These are phyloP conservation scores for Dichotomopilus funicola DNA, from an alignment of 2,329 filamentous ascomycete species.

Conservation along the genomic window DNA sequence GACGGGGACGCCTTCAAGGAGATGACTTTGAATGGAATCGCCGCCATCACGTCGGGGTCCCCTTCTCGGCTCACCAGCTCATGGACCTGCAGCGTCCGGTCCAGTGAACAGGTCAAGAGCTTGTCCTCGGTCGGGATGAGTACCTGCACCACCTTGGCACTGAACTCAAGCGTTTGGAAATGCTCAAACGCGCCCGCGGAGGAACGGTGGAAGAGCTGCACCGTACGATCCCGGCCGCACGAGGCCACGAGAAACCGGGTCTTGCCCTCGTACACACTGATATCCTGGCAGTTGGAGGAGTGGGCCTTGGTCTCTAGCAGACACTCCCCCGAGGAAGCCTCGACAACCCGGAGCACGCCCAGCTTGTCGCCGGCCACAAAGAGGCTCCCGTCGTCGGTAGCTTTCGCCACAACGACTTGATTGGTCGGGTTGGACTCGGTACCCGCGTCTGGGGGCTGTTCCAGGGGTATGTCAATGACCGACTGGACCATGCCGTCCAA, in stretches of 20 bases:
- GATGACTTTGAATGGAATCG: constrained; percentile 68
- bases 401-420: constrained; percentile 53
- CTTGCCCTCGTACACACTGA: constrained; percentile 62
- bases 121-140: constrained; percentile 69
- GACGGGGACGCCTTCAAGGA: constrained; percentile 80
- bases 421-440: constrained; percentile 49
- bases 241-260: constrained; percentile 65
- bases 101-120: constrained; percentile 79
- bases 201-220: constrained; percentile 73
- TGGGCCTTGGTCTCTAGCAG: constrained; percentile 77
- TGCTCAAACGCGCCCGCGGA: constrained; percentile 59
- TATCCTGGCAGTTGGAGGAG: constrained; percentile 73
- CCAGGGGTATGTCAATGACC: constrained; percentile 61
- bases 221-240: constrained; percentile 82
- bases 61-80: constrained; percentile 66
- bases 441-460: constrained; percentile 45
- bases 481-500: constrained; percentile 61
- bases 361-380: constrained; percentile 81
- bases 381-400: constrained; percentile 55
- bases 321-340: constrained; percentile 54
- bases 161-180: constrained; percentile 89
- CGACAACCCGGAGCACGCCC: constrained; percentile 69
- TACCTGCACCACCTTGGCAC: constrained; percentile 70
- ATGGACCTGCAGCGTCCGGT: constrained; percentile 78
- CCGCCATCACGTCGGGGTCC: constrained; percentile 61